Percentiles rank a stretch among this genome's conserved stretches.
These are phyloP conservation scores for Sphagnurus paluster DNA, from an alignment of 1,284 basidiomycete genomes.

Conservation along the genomic window DNA sequence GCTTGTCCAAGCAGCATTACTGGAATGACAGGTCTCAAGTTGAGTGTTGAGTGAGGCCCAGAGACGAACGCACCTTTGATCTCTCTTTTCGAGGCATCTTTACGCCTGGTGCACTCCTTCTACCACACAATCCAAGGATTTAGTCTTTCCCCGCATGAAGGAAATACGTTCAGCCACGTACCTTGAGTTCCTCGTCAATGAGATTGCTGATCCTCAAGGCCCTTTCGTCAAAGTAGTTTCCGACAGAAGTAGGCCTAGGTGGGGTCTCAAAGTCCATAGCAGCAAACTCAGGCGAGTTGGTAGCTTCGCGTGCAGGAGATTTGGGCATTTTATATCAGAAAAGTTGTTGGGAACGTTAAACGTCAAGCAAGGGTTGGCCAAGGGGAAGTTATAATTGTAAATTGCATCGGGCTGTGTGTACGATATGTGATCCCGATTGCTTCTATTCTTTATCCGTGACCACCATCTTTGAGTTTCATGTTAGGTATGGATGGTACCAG, in stretches of 20 bases:
- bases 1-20: conserved; percentile 75
- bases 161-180: conserved; percentile 29
- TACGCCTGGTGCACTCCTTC: conserved; percentile 56
- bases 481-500: too few species aligned
- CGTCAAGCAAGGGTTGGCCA: too few species aligned
- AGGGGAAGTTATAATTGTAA: too few species aligned
- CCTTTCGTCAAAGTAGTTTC: conserved; percentile 33
- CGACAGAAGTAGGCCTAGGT: conserved; percentile 7
- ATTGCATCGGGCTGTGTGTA: too few species aligned
- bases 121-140: conserved; percentile 22
- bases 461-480: too few species aligned
- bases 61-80: conserved; percentile 62
- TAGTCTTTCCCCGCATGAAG: neutral
- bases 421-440: conserved; percentile 9
- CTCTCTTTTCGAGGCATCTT: conserved; percentile 50
- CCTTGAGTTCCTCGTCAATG: conserved; percentile 74
- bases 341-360: conserved; percentile 9
- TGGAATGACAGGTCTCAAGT: conserved; percentile 23
- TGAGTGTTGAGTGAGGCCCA: neutral
- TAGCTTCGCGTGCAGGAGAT: conserved; percentile 2
- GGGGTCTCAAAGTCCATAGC: conserved; percentile 12
- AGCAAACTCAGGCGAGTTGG: conserved; percentile 7
- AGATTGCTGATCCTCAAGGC: conserved; percentile 55
- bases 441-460: too few species aligned
- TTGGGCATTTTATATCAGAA: conserved; percentile 12